Conservation (phyloP, 495 filamentous ascomycete species). For the Aspergillus egyptiacus region DNA sequence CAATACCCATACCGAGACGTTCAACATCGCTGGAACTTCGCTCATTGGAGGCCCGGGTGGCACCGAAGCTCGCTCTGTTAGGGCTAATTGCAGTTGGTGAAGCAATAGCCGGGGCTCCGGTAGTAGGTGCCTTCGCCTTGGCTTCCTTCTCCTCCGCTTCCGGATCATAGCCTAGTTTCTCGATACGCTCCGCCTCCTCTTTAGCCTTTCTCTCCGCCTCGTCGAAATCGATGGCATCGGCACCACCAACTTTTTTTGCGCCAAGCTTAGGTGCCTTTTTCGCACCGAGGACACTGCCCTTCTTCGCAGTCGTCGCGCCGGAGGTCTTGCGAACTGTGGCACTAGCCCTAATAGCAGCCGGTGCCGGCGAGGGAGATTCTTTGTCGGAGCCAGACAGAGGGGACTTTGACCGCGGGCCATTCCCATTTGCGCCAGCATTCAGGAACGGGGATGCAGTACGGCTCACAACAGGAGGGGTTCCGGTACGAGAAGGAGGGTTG, state of each 20-base stretch:
- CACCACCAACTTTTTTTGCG: conserved; percentile 76
- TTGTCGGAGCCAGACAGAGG: conserved; percentile 63
- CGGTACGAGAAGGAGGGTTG: conserved; percentile 85
- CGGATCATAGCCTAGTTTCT: conserved; percentile 96
- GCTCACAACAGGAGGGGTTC: conserved; percentile 77
- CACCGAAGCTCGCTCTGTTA: conserved; percentile 53
- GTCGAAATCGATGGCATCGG: conserved; percentile 85
- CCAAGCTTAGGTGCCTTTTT: conserved; percentile 87
- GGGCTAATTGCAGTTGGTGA: conserved; percentile 74
- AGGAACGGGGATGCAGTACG: conserved; percentile 87
- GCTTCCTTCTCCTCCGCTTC: conserved; percentile 71
- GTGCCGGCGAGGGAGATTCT: conserved; percentile 36
- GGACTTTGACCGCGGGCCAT: conserved; percentile 70
- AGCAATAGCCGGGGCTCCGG: conserved; percentile 52
- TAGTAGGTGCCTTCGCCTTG: conserved; percentile 47
- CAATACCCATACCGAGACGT: conserved; percentile 85
- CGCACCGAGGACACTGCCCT: conserved; percentile 77
- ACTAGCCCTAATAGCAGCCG: conserved; percentile 65
- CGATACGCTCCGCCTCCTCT: conserved; percentile 94
- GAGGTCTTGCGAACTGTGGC: conserved; percentile 69
- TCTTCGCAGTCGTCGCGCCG: conserved; percentile 55
- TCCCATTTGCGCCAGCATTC: conserved; percentile 62
- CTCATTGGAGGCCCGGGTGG: conserved; percentile 45
- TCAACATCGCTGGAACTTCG: conserved; percentile 72
- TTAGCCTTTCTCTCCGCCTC: conserved; percentile 94